Evolutionary conservation across 2,329 filamentous ascomycete genomes (phyloP), one percentile per base, ranked within the genome.

Genomic region (Exophiala dermatitidis): DNA sequence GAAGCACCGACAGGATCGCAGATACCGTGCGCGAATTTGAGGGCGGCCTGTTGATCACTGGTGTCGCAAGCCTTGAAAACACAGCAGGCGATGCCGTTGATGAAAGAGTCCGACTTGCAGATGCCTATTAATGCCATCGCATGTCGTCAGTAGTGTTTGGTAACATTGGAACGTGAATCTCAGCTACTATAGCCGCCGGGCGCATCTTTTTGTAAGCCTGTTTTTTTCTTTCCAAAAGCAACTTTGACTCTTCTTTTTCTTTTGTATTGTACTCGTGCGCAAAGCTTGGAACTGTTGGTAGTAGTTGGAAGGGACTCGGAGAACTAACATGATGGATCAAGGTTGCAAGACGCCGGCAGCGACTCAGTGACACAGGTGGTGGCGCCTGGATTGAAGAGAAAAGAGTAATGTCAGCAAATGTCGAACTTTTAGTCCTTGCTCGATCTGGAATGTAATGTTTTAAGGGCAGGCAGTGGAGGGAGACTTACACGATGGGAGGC

Each of bases 81-180:
- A 60, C 78, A 81, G 66, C 76, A 78, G 41, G 73, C 65, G 54
- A 80, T 76, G 49, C 64, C 63, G 44, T 56, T 62, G 50, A 81
- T 63, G 69, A 80, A 81, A 12, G 65, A 62, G 7, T 63, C 57
- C 56, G 68, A 67, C 4, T 62, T 63, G 62, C 78, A 81, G 58
- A 80, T 77, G 60, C 58, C 58, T 60, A 34, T 52, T 32, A 30
- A 33, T 43, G 6, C 33, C 42, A 32, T 45, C n/a, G 6, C 28
- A 3, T 9, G 3, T 31, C 28, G 29, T 45, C 42, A 45, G 42
- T 12, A 19, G 19, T 19, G 19, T 10, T 45, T 10, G 7, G 10
- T 6, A 29, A 30, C 5, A 26, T 29, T 5, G 6, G 10, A 6
- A 7, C 4, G 12, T 5, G 40, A 1, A 5, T 43, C 19, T 26